phyloP scores from a whole-genome alignment of 179 eudicot genomes.

The Dionaea muscipula region DNA sequence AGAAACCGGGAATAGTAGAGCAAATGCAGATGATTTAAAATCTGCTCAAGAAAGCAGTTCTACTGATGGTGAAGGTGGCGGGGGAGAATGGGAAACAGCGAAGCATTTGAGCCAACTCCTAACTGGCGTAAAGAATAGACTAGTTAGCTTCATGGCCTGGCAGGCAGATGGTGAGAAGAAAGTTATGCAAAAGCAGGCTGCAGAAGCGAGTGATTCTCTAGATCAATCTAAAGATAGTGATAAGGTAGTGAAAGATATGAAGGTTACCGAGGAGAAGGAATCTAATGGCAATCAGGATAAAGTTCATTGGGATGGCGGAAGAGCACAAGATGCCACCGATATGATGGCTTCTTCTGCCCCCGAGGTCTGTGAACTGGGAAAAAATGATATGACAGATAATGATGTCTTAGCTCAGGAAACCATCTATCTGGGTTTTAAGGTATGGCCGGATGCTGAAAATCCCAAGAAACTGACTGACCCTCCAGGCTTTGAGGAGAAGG shows the following conservation, averaged over 20 bases:
- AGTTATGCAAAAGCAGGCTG: slow-evolving; percentile 20
- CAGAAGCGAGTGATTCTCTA: slow-evolving; percentile 18
- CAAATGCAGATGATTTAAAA: slow-evolving; percentile 16
- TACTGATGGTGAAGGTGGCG: slow-evolving; percentile 28
- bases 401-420: slow-evolving; percentile 5
- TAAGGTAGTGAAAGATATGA: slow-evolving; percentile 16
- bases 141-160: slow-evolving; percentile 32
- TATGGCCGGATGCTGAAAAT: slow-evolving; percentile 8
- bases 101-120: slow-evolving; percentile 32
- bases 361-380: not conserved
- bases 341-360: not conserved
- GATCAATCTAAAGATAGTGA: slow-evolving; percentile 22
- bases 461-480: slow-evolving; percentile 11
- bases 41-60: slow-evolving; percentile 18
- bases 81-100: slow-evolving; percentile 40
- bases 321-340: slow-evolving; percentile 8
- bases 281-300: slow-evolving; percentile 7
- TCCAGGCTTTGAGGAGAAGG: slow-evolving; percentile 15
- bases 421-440: slow-evolving; percentile 1
- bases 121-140: slow-evolving; percentile 30
- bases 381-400: slow-evolving; percentile 5
- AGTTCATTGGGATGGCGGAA: not conserved
- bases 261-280: slow-evolving; percentile 12
- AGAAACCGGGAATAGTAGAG: slow-evolving; percentile 18
- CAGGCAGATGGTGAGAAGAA: slow-evolving; percentile 28